Conservation (phyloP, 768 basidiomycete species). For the Saitozyma podzolica region DNA sequence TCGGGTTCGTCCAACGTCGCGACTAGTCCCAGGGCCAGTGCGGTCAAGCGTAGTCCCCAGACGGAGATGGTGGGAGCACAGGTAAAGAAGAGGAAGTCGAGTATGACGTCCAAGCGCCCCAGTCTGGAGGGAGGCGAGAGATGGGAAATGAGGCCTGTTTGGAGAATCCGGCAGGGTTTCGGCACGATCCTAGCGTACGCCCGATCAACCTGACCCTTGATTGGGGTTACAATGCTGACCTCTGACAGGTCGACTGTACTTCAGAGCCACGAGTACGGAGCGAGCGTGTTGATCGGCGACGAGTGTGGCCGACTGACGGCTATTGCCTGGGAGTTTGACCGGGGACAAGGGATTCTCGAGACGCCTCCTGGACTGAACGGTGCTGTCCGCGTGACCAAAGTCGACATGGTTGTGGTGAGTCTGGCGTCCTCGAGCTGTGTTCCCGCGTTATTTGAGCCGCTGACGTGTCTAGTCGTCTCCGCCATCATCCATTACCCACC, state of each 20-base stretch:
- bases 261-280: constrained; percentile 19
- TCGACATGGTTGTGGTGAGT: constrained; percentile 46
- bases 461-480: constrained; percentile 34
- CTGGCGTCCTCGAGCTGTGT: not conserved
- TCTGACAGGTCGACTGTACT: constrained; percentile 25
- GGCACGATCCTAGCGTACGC: constrained; percentile 47
- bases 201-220: not conserved
- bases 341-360: constrained; percentile 7
- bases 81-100: constrained; percentile 42
- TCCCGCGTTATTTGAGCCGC: not conserved
- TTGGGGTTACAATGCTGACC: not conserved
- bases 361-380: constrained; percentile 13
- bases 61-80: constrained; percentile 37
- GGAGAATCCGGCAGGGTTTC: constrained; percentile 49
- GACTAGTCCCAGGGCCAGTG: constrained; percentile 29
- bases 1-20: constrained; percentile 9
- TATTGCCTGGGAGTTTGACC: constrained; percentile 25
- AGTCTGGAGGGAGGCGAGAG: constrained; percentile 12
- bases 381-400: constrained; percentile 16
- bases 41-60: constrained; percentile 32
- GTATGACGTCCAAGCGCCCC: constrained; percentile 11
- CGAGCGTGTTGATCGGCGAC: constrained; percentile 42
- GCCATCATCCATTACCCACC: constrained; percentile 39
- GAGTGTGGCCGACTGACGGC: constrained; percentile 41
- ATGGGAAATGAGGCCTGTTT: constrained; percentile 37